phyloP scores from a whole-genome alignment of 2,329 filamentous ascomycete genomes.

The Penicillium sp. region DNA sequence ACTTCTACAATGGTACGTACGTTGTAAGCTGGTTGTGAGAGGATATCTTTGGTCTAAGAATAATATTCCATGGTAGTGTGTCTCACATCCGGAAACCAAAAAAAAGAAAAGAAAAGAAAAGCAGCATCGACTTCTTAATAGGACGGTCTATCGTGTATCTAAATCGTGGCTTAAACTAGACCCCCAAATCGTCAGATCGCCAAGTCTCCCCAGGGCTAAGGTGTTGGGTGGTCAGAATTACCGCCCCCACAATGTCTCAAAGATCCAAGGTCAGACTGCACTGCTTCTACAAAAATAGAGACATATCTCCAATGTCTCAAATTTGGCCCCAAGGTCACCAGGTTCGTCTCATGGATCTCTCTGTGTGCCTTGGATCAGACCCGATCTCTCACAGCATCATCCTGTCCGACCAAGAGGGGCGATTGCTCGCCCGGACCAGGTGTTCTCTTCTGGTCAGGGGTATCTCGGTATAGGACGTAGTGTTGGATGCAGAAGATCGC shows the following conservation, averaged over 20 bases:
- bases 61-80: neutral
- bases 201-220: neutral
- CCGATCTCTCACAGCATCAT: constrained; percentile 1
- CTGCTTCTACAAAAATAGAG: constrained; percentile 13
- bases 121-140: neutral
- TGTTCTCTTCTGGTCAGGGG: constrained; percentile 14
- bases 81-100: neutral
- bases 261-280: neutral
- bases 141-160: neutral
- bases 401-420: constrained; percentile 23
- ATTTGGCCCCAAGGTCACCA: constrained; percentile 5
- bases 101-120: neutral
- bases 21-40: neutral
- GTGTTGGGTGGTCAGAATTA: neutral
- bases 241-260: constrained; percentile 14
- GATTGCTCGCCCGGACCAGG: constrained; percentile 19
- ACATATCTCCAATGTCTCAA: constrained; percentile 11
- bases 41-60: neutral
- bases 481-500: constrained; percentile 80
- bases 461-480: constrained; percentile 62
- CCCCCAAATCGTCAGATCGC: neutral
- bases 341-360: neutral
- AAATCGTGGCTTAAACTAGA: neutral
- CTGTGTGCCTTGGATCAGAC: neutral
- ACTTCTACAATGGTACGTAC: neutral